Evolutionary conservation across 1,284 basidiomycete species (phyloP).

Genomic region (Clitocybe nebularis): DNA sequence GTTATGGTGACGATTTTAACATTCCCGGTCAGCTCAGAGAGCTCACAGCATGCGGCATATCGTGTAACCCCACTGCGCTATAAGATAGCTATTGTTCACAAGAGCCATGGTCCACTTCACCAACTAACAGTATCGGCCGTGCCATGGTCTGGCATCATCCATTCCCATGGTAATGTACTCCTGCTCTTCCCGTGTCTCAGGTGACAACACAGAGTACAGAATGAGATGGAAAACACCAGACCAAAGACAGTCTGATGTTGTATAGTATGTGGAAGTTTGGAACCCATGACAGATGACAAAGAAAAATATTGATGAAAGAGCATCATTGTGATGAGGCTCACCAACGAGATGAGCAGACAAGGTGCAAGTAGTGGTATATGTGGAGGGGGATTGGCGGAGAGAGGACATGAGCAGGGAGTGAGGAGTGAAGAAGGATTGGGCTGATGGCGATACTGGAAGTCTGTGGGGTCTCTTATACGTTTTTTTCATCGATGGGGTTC

Average conservation of each 20-base stretch:
- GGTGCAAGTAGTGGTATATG: neutral
- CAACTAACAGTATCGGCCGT: no score
- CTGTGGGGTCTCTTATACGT: neutral
- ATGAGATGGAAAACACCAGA: slow-evolving; percentile 3
- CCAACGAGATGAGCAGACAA: neutral
- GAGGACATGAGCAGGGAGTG: neutral
- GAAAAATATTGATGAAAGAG: neutral
- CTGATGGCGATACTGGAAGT: neutral
- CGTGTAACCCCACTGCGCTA: no score
- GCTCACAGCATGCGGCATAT: no score
- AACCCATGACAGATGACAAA: neutral
- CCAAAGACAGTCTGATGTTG: neutral
- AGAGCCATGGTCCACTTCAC: no score
- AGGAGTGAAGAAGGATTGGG: neutral
- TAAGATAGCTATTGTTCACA: no score
- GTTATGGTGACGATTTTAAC: no score
- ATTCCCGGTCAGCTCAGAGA: no score
- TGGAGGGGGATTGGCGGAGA: neutral
- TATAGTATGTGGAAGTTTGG: neutral
- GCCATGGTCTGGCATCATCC: slow-evolving; percentile 3
- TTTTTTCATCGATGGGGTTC: neutral
- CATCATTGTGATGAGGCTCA: neutral
- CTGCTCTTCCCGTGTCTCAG: no score
- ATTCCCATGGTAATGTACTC: slow-evolving; percentile 4
- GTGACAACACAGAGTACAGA: slow-evolving; percentile 5